Evolutionary conservation across 495 filamentous ascomycete species (phyloP).

Genomic region (Neurospora sp.): DNA sequence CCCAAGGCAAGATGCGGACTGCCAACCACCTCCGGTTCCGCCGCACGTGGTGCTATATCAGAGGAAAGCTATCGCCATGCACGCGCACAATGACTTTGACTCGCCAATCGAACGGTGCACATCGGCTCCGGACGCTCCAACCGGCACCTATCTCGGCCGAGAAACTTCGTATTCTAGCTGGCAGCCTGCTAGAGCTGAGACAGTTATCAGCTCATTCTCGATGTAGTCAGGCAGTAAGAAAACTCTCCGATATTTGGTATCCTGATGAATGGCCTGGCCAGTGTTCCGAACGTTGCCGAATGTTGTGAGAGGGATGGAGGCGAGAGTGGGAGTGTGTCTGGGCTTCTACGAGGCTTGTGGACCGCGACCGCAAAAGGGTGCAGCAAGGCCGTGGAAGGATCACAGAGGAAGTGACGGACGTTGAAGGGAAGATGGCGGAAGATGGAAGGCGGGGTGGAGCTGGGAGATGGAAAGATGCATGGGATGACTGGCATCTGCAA

Average conservation of each 20-base stretch:
- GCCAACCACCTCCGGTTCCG: neutral
- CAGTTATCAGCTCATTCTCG: neutral
- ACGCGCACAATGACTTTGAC: neutral
- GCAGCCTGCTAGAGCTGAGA: neutral
- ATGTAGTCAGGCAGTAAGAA: no score
- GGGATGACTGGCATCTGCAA: neutral
- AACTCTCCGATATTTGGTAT: neutral
- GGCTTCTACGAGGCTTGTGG: accelerated
- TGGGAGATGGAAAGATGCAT: neutral
- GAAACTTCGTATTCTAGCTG: neutral
- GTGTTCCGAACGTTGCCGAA: neutral
- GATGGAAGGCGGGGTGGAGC: neutral
- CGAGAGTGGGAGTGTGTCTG: neutral
- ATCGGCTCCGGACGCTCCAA: neutral
- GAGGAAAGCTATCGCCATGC: neutral
- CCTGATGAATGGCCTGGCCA: neutral
- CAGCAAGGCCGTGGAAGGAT: neutral
- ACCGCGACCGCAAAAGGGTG: neutral
- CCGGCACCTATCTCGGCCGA: neutral
- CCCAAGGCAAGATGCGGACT: neutral
- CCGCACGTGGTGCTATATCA: neutral
- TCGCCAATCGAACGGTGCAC: neutral
- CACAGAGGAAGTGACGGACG: neutral
- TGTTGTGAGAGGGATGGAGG: neutral
- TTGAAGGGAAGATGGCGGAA: neutral